Base-by-base conservation (phyloP, 257 asterid species). In the Galeopsis tetrahit region DNA sequence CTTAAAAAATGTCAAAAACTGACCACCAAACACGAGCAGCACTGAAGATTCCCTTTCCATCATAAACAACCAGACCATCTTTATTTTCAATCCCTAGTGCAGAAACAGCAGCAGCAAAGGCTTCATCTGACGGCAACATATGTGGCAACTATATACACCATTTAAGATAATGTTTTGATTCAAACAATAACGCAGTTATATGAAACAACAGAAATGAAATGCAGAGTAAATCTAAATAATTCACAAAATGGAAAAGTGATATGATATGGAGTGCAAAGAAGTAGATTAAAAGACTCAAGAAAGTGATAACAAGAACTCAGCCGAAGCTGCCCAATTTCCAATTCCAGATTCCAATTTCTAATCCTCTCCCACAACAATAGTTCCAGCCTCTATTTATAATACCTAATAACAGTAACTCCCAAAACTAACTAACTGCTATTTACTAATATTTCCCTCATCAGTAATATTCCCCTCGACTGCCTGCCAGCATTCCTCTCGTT, bases 11-110 rank as follows among this genome's bases (percentile, higher is more conserved):
- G n/a, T 40, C 32, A 73, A 53, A 70, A 58, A 63, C 98, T 82
- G 80, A 92, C 99, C 99, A 95, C 99, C 99, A 95, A 78, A 95
- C 99, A 77, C 98, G 98, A 68, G 98, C 98, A 10, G 99, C 98
- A 70, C 99, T 90, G 82, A 95, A 95, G 66, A 95, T 86, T 71
- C 99, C 99, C 83, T 95, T 92, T 69, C 99, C 99, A 69, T 95
- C 99, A 79, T 95, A 95, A 51, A 95, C 98, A 78, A 95, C 91
- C 69, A 95, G 70, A 38, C 88, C 89, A 56, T 92, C 96, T 83
- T 86, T 92, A 82, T 95, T 95, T 74, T 90, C 97, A 39, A 95
- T 86, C 69, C 97, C 99, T 52, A 95, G 97, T 28, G 99, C 94
- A 56, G 99, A 95, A 77, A 84, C 97, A 78, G 97, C 99, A 75